Conservation (phyloP, 2,329 filamentous ascomycete species). For the Emmonsia crescens region DNA sequence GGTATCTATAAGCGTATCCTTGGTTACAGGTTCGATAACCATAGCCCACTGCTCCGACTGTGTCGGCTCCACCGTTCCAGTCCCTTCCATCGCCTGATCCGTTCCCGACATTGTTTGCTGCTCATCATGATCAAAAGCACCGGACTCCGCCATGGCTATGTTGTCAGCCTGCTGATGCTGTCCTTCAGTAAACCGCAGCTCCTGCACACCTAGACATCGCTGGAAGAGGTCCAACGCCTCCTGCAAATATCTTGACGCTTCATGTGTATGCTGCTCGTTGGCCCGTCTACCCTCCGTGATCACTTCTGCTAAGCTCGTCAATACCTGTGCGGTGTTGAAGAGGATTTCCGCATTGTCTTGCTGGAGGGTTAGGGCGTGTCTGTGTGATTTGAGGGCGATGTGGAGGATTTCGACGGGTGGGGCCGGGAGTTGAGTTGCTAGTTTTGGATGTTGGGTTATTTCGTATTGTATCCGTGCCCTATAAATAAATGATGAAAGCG, state of each 20-base stretch:
- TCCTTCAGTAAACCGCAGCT: slow-evolving; percentile 37
- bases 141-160: slow-evolving; percentile 30
- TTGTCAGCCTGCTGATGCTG: slow-evolving; percentile 25
- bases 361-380: slow-evolving; percentile 48
- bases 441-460: slow-evolving; percentile 54
- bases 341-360: slow-evolving; percentile 55
- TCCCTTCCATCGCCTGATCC: slow-evolving; percentile 3
- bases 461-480: slow-evolving; percentile 60
- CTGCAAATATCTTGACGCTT: slow-evolving; percentile 45
- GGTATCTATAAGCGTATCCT: slow-evolving; percentile 56
- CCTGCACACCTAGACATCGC: slow-evolving; percentile 44
- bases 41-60: slow-evolving; percentile 52
- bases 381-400: slow-evolving; percentile 53
- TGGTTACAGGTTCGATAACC: slow-evolving; percentile 56
- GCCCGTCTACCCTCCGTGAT: slow-evolving; percentile 43
- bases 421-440: slow-evolving; percentile 48
- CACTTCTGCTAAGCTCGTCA: slow-evolving; percentile 55
- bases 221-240: slow-evolving; percentile 53
- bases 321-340: slow-evolving; percentile 62
- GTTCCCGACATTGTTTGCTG: slow-evolving; percentile 12
- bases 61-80: slow-evolving; percentile 19
- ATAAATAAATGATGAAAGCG: background rate
- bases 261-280: slow-evolving; percentile 30
- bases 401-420: slow-evolving; percentile 46
- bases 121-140: slow-evolving; percentile 12